Conservation (phyloP, 2,329 filamentous ascomycete species). For the Epichloe sp. region DNA sequence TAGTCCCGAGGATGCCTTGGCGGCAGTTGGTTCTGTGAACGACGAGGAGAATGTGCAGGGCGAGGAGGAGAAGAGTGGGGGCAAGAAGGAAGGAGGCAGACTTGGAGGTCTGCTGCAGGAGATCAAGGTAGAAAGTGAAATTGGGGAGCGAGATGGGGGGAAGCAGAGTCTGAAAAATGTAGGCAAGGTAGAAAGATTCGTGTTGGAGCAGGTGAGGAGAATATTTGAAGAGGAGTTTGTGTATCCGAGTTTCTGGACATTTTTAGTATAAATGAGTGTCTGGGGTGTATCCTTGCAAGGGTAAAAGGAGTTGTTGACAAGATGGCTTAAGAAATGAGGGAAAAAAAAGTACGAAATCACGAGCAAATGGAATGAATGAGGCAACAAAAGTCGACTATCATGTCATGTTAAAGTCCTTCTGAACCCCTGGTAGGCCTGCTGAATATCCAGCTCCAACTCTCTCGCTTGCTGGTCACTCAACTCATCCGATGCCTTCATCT, state of each 20-base stretch:
- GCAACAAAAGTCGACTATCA: neutral
- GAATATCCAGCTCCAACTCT: slow-evolving; percentile 85
- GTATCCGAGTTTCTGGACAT: slow-evolving; percentile 97
- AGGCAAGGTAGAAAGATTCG: slow-evolving; percentile 95
- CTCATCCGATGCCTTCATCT: slow-evolving; percentile 94
- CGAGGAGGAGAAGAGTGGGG: slow-evolving; percentile 8
- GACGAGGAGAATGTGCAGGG: slow-evolving; percentile 14
- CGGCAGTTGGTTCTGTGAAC: slow-evolving; percentile 45
- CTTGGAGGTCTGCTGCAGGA: slow-evolving; percentile 76
- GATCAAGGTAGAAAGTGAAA: slow-evolving; percentile 94
- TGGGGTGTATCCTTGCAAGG: neutral
- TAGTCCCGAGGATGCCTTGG: slow-evolving; percentile 77
- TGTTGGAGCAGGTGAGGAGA: slow-evolving; percentile 86
- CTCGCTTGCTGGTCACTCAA: slow-evolving; percentile 75
- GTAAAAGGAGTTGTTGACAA: too few species aligned
- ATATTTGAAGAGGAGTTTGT: slow-evolving; percentile 99
- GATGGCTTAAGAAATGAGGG: neutral
- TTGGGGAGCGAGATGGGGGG: slow-evolving; percentile 83
- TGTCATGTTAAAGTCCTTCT: slow-evolving; percentile 59
- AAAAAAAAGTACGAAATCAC: neutral
- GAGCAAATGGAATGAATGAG: neutral
- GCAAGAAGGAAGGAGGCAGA: slow-evolving; percentile 16
- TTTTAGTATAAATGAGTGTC: slow-evolving; percentile 52
- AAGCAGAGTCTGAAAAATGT: slow-evolving; percentile 97
- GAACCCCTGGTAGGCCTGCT: slow-evolving; percentile 88